phyloP scores from a whole-genome alignment of 768 basidiomycete species.

The Phlegmacium glaucopus region DNA sequence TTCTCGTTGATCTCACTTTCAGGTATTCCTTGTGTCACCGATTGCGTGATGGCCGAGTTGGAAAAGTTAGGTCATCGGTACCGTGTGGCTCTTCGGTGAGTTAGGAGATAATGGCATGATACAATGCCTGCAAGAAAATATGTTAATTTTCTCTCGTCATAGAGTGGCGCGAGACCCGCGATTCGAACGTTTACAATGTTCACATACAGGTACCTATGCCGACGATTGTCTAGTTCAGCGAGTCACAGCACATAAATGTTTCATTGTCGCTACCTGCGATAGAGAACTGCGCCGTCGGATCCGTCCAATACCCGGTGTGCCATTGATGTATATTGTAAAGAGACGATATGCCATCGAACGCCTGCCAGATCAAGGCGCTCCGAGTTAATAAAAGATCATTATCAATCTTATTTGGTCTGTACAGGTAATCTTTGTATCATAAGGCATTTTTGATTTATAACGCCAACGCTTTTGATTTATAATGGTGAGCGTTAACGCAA shows the following conservation, averaged over 20 bases:
- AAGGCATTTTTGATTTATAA: no score
- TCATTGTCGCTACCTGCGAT: conserved; percentile 97
- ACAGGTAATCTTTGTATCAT: not conserved
- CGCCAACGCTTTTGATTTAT: not conserved
- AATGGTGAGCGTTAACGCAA: not conserved
- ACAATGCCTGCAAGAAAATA: not conserved
- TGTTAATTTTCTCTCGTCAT: conserved; percentile 11
- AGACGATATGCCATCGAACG: conserved; percentile 92
- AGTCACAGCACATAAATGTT: conserved; percentile 92
- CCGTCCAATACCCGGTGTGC: conserved; percentile 89
- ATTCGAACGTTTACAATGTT: conserved; percentile 91
- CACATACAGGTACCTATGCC: conserved; percentile 95
- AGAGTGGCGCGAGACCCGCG: conserved; percentile 97
- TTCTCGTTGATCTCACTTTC: conserved; percentile 5
- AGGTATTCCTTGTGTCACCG: conserved; percentile 99
- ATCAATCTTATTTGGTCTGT: not conserved
- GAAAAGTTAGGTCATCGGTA: conserved; percentile 97
- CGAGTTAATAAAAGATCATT: conserved; percentile 33
- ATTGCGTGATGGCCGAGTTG: conserved; percentile 97
- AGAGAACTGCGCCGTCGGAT: conserved; percentile 89
- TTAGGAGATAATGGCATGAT: conserved; percentile 5
- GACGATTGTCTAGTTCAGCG: conserved; percentile 98
- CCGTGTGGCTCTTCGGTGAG: conserved; percentile 88
- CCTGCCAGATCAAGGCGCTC: conserved; percentile 90
- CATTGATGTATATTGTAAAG: conserved; percentile 96